phyloP scores from a whole-genome alignment of 768 basidiomycete genomes.

The Mycena olivaceomarginata region DNA sequence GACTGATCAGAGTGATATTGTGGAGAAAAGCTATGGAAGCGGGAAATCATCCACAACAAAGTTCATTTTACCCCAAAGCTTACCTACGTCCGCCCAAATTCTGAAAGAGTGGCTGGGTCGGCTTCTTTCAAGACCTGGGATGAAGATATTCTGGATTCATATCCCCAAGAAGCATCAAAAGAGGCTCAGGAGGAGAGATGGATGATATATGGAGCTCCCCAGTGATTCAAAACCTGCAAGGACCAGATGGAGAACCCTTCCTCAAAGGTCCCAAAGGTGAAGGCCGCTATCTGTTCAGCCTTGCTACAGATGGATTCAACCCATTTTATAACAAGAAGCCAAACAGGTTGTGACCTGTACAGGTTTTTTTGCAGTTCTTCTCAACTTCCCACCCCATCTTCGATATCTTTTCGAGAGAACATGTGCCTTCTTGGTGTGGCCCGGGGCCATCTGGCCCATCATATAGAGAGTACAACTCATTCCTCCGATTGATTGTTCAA shows the following conservation, averaged over 20 bases:
- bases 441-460: slow-evolving; percentile 61
- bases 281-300: slow-evolving; percentile 48
- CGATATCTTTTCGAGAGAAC: slow-evolving; percentile 55
- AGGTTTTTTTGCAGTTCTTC: slow-evolving; percentile 47
- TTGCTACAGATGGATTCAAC: slow-evolving; percentile 53
- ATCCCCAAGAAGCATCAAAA: slow-evolving; percentile 22
- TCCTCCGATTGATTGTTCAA: slow-evolving; percentile 54
- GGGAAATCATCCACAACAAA: slow-evolving; percentile 5
- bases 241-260: slow-evolving; percentile 45
- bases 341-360: slow-evolving; percentile 48
- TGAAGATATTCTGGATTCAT: slow-evolving; percentile 50
- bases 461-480: slow-evolving; percentile 55
- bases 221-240: slow-evolving; percentile 44
- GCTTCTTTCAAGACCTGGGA: slow-evolving; percentile 49
- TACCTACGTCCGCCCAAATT: slow-evolving; percentile 47
- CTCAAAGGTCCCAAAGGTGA: slow-evolving; percentile 43
- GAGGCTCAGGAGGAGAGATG: background rate
- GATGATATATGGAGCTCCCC: slow-evolving; percentile 48
- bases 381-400: slow-evolving; percentile 43
- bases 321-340: slow-evolving; percentile 51
- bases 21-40: slow-evolving; percentile 46
- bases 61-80: slow-evolving; percentile 20
- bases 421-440: slow-evolving; percentile 60
- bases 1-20: slow-evolving; percentile 42
- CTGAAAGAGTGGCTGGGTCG: slow-evolving; percentile 51